Percentiles rank a stretch among this genome's conserved stretches.
phyloP scores from a whole-genome alignment of 306 rosid genomes.

The Ochetophila trinervis region DNA sequence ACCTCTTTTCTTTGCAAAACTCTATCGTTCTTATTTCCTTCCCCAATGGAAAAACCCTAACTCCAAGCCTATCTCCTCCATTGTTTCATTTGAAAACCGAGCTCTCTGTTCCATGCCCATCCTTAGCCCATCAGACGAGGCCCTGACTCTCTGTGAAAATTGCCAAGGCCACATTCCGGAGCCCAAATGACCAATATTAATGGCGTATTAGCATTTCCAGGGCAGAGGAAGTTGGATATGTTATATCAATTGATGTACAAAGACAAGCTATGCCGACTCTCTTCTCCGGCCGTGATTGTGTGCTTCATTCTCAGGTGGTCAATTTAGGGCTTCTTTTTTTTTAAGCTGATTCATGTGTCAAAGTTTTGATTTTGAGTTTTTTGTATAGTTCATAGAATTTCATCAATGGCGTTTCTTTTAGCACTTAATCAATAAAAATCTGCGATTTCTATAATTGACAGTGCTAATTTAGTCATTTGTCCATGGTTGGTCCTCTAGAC shows the following conservation, averaged over 20 bases:
- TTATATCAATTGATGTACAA: slow-evolving; percentile 66
- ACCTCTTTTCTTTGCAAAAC: slow-evolving; percentile 3
- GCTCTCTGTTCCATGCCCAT: slow-evolving; percentile 19
- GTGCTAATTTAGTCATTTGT: slow-evolving; percentile 2
- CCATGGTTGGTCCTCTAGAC: slow-evolving; percentile 63
- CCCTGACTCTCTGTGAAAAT: slow-evolving; percentile 48
- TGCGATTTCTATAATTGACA: not conserved
- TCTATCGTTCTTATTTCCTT: slow-evolving; percentile 7
- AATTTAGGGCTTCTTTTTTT: slow-evolving; percentile 18
- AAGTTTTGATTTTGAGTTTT: not conserved
- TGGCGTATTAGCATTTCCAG: slow-evolving; percentile 29
- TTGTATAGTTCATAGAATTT: not conserved
- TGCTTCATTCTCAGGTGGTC: slow-evolving; percentile 97
- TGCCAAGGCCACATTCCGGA: slow-evolving; percentile 58
- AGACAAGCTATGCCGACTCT: slow-evolving; percentile 63
- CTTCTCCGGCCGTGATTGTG: slow-evolving; percentile 68
- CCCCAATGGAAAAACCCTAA: slow-evolving; percentile 26
- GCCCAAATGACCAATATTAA: slow-evolving; percentile 13
- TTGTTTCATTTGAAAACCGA: slow-evolving; percentile 1
- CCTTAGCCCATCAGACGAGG: slow-evolving; percentile 29
- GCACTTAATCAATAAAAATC: no score
- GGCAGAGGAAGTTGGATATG: slow-evolving; percentile 81
- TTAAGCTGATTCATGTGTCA: not conserved
- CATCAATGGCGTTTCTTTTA: no score
- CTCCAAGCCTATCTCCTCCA: slow-evolving; percentile 11